phyloP scores from a whole-genome alignment of 2,329 filamentous ascomycete genomes.

The Dryadomyces sulphureus region DNA sequence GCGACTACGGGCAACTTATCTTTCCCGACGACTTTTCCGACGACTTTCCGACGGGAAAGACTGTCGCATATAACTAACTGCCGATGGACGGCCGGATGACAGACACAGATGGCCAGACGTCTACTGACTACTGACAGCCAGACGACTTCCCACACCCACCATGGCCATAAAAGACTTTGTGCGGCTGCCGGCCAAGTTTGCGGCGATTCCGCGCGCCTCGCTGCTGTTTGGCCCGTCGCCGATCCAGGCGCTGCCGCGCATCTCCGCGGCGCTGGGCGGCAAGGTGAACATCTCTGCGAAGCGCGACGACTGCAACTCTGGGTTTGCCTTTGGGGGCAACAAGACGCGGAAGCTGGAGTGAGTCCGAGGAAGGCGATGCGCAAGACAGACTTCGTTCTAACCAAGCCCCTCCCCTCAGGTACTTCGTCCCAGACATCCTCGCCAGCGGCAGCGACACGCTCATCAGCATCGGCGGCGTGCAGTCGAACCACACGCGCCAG shows the following conservation, averaged over 20 bases:
- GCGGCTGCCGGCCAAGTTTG: constrained; percentile 42
- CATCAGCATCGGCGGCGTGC: constrained; percentile 51
- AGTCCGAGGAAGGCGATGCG: constrained; percentile 4
- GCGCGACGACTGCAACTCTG: constrained; percentile 56
- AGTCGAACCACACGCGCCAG: constrained; percentile 56
- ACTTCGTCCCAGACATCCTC: constrained; percentile 49
- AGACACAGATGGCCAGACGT: too few relatives aligned
- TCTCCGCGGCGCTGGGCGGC: constrained; percentile 43
- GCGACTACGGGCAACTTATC: too few relatives aligned
- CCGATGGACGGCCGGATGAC: too few relatives aligned
- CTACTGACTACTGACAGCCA: too few relatives aligned
- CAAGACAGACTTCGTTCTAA: neutral
- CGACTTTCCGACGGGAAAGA: too few relatives aligned
- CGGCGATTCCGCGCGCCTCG: constrained; percentile 43
- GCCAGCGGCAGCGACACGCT: constrained; percentile 43
- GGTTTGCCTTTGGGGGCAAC: constrained; percentile 53
- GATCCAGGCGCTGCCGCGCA: constrained; percentile 51
- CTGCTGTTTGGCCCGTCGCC: constrained; percentile 56
- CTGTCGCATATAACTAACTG: too few relatives aligned
- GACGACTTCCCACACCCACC: too few relatives aligned
- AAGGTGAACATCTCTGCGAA: constrained; percentile 54
- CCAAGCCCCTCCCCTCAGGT: constrained; percentile 22
- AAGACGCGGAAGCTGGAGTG: constrained; percentile 55
- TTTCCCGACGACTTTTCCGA: too few relatives aligned
- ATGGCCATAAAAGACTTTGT: too few relatives aligned